Evolutionary conservation across 2,329 filamentous ascomycete species (phyloP).

Genomic region (Penicillium hordei): DNA sequence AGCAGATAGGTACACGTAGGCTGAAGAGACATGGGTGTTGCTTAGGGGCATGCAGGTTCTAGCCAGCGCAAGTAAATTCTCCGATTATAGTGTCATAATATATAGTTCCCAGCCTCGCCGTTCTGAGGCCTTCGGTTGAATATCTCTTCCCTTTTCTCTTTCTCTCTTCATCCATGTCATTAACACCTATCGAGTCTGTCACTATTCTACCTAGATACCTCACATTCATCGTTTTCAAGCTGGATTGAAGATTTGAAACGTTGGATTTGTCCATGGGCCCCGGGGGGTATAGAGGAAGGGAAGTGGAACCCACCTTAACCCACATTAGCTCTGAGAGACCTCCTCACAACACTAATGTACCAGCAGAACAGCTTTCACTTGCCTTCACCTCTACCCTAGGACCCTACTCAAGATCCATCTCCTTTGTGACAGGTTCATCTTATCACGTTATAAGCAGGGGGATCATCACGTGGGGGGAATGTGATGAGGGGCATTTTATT

Average conservation of each 20-base stretch:
- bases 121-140: background rate
- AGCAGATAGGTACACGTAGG: slow-evolving; percentile 34
- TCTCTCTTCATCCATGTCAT: background rate
- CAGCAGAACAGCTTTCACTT: background rate
- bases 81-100: slow-evolving; percentile 8
- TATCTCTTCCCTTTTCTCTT: background rate
- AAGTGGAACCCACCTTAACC: background rate
- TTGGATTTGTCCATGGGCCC: background rate
- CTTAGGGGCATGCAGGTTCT: slow-evolving; percentile 13
- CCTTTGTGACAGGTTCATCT: background rate
- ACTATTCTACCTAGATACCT: background rate
- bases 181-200: no score
- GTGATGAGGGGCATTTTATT: slow-evolving; percentile 21
- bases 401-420: background rate
- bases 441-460: slow-evolving; percentile 8
- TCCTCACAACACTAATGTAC: background rate
- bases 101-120: slow-evolving; percentile 12
- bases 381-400: background rate
- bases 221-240: background rate
- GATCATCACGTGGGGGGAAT: slow-evolving; percentile 16
- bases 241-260: background rate
- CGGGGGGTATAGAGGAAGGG: background rate
- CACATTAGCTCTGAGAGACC: background rate
- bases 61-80: slow-evolving; percentile 15
- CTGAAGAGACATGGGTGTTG: slow-evolving; percentile 11